phyloP scores from a whole-genome alignment of 179 eudicot species.

The Amaranthus tricolor region DNA sequence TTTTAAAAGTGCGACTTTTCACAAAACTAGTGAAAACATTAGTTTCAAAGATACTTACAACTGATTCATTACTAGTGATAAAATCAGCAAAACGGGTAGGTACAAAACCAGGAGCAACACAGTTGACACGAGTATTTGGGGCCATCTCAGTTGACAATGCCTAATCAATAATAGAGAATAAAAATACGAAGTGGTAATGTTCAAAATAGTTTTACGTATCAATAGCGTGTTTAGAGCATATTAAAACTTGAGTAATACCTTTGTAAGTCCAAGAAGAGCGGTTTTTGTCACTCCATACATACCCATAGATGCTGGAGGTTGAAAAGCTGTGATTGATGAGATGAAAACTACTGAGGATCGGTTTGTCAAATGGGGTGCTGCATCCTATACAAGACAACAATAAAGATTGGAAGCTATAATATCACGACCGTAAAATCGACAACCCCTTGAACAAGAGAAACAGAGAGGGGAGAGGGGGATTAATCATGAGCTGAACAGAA shows the following conservation, averaged over 20 bases:
- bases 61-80: slow-evolving; percentile 38
- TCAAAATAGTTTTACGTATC: not conserved
- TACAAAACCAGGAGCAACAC: slow-evolving; percentile 43
- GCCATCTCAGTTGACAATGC: slow-evolving; percentile 49
- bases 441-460: not conserved
- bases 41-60: slow-evolving; percentile 41
- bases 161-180: slow-evolving; percentile 19
- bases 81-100: slow-evolving; percentile 50
- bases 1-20: not conserved
- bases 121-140: slow-evolving; percentile 48
- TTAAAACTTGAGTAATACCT: slow-evolving; percentile 44
- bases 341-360: slow-evolving; percentile 71
- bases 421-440: not conserved
- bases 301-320: slow-evolving; percentile 54
- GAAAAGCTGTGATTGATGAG: slow-evolving; percentile 69
- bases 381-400: slow-evolving; percentile 46
- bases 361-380: slow-evolving; percentile 67
- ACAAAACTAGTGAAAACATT: not conserved
- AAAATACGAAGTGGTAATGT: not conserved
- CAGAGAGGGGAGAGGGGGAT: not conserved
- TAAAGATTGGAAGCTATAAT: not conserved
- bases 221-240: not conserved
- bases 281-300: slow-evolving; percentile 96
- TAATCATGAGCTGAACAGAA: not conserved
- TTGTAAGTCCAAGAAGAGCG: slow-evolving; percentile 89